Evolutionary conservation across 2,329 filamentous ascomycete genomes (phyloP).

Genomic region (Pyricularia sp.): DNA sequence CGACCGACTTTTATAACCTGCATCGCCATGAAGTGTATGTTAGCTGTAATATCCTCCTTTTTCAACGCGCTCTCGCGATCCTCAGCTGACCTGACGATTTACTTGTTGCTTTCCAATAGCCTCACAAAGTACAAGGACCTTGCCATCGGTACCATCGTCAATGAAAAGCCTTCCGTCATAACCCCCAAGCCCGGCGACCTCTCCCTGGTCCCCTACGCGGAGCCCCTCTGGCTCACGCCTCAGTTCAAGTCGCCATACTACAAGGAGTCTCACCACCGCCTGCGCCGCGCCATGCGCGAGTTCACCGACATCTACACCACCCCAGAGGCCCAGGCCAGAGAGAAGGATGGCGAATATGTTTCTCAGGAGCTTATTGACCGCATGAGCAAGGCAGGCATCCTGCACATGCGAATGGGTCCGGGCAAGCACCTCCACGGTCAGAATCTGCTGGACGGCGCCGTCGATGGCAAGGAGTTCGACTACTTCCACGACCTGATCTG

Average conservation of each 20-base stretch:
- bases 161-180: slow-evolving; percentile 67
- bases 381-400: slow-evolving; percentile 64
- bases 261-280: slow-evolving; percentile 59
- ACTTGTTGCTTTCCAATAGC: neutral
- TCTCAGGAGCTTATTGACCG: slow-evolving; percentile 63
- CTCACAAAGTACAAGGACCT: slow-evolving; percentile 68
- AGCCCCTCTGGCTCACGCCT: slow-evolving; percentile 73
- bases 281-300: slow-evolving; percentile 61
- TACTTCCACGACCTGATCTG: slow-evolving; percentile 79
- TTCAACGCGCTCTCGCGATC: neutral
- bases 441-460: slow-evolving; percentile 55
- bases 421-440: slow-evolving; percentile 72
- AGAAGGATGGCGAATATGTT: slow-evolving; percentile 64
- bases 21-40: slow-evolving; percentile 69
- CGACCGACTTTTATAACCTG: slow-evolving; percentile 80
- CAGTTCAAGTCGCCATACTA: slow-evolving; percentile 75
- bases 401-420: slow-evolving; percentile 77
- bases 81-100: neutral
- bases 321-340: slow-evolving; percentile 68
- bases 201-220: slow-evolving; percentile 71
- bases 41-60: neutral
- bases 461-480: slow-evolving; percentile 74
- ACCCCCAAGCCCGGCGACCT: slow-evolving; percentile 62
- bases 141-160: slow-evolving; percentile 64
- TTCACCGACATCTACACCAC: slow-evolving; percentile 65